Base-by-base conservation (phyloP, 2,329 filamentous ascomycete genomes). In the Tricladium varicosporioides region DNA sequence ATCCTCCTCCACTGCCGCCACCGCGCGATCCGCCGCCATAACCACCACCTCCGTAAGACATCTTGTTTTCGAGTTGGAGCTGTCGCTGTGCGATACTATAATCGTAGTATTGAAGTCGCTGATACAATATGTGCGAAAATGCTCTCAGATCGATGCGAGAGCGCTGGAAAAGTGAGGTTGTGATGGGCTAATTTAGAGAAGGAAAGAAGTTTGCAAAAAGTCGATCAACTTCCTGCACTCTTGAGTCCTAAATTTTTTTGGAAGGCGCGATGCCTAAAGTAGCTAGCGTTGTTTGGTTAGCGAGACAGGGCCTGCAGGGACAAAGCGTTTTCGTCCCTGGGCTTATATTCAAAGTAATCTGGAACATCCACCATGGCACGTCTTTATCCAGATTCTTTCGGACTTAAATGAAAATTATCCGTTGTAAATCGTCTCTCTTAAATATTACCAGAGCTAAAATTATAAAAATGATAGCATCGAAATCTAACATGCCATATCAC, bases 31-130 rank as follows among this genome's bases (percentile, higher is more conserved):
- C 74, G 63, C 75, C 73, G 63, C 71, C 72, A 63, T 75, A 72
- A 66, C 76, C 72, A 63, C 75, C 73, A 66, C 76, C 81, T 65
- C 84, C 80, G 69, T 90, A 89, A 76, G 87, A 89, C 87, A 90
- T 91, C 72, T 70, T 61, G 54, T 44, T 57, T 60, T 59, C 44
- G 51, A 7, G 22, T 27, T 27, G 22, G 22, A 27, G 22, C 7
- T 27, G 22, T 27, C 7, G 22, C 22, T 27, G 22, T 27, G 22
- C 7, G 22, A 4, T 42, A 52, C 48, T 57, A 40, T 40, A 13
- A 42, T 59, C 18, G 53, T 58, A 13, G 36, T 56, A 50, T 52
- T 27, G 53, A n/a, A 58, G 33, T 59, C 36, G 50, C 11, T 54
- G 49, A 19, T 54, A 46, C 42, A 43, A 36, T 51, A 45, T 60